Percentiles rank a stretch among this genome's conserved stretches.
Evolutionary conservation across 2,329 filamentous ascomycete species (phyloP).

Genomic region (Sporothrix protearum): DNA sequence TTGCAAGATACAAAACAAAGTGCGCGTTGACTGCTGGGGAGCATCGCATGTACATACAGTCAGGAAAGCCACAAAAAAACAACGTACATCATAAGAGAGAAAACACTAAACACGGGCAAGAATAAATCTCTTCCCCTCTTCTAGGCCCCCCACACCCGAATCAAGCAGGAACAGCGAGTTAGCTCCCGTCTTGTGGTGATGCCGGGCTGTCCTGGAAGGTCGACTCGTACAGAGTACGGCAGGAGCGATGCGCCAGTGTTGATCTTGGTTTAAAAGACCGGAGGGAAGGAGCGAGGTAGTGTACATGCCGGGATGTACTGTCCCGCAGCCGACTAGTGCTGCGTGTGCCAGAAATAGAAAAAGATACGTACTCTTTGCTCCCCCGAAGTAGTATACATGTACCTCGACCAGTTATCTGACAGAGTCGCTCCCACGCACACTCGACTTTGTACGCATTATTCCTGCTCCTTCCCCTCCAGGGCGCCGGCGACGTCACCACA

Average conservation of each 20-base stretch:
- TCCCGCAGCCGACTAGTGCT: background rate
- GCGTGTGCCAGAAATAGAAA: background rate
- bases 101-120: background rate
- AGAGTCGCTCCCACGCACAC: background rate
- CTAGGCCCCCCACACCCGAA: background rate
- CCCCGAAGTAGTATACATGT: background rate
- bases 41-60: slow-evolving; percentile 3
- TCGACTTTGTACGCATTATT: no score
- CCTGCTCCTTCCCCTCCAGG: background rate
- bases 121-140: slow-evolving; percentile 12
- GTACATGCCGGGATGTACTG: background rate
- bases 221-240: background rate
- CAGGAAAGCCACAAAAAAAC: background rate
- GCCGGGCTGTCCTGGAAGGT: background rate
- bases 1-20: background rate
- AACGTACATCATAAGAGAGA: background rate
- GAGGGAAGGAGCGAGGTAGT: background rate
- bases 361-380: background rate
- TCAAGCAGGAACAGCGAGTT: background rate
- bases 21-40: background rate
- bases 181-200: background rate
- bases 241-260: slow-evolving; percentile 2
- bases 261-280: background rate
- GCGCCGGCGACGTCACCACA: slow-evolving; percentile 11
- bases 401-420: background rate